phyloP scores from a whole-genome alignment of 2,329 filamentous ascomycete species.

The Rhynchosporium graminicola region DNA sequence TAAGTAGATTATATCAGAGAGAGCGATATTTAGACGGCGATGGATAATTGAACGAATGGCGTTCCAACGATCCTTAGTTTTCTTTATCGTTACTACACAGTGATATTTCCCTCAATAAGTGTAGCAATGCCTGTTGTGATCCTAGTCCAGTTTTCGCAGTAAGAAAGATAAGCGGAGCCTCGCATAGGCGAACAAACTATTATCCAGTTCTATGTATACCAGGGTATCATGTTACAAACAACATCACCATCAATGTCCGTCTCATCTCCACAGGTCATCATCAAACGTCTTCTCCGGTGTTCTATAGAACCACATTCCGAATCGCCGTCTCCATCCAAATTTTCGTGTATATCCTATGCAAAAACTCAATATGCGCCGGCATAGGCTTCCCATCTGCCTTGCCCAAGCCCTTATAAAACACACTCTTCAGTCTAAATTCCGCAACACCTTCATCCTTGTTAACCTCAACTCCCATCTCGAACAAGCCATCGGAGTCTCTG shows the following conservation, averaged over 20 bases:
- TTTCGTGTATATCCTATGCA: constrained; percentile 58
- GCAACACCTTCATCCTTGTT: constrained; percentile 62
- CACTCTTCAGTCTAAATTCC: constrained; percentile 65
- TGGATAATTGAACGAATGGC: constrained; percentile 4
- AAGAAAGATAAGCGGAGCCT: too few relatives aligned
- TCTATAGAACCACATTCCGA: constrained; percentile 25
- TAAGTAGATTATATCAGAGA: constrained; percentile 3
- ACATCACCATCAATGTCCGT: background rate
- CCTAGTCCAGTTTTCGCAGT: background rate
- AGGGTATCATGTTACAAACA: constrained; percentile 1
- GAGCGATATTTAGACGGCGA: constrained; percentile 9
- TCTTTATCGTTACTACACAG: background rate
- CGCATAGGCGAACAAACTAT: too few relatives aligned
- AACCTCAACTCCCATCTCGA: constrained; percentile 62
- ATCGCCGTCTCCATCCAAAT: constrained; percentile 55
- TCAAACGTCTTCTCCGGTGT: background rate
- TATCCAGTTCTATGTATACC: background rate
- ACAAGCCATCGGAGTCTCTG: constrained; percentile 64
- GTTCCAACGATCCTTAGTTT: background rate
- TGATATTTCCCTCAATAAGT: background rate
- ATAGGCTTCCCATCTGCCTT: constrained; percentile 47
- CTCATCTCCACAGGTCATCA: background rate
- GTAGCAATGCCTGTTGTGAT: background rate
- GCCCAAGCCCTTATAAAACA: constrained; percentile 57
- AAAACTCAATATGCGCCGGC: constrained; percentile 49